Conservation (phyloP, 2,329 filamentous ascomycete genomes). For the Stenocarpella maydis region DNA sequence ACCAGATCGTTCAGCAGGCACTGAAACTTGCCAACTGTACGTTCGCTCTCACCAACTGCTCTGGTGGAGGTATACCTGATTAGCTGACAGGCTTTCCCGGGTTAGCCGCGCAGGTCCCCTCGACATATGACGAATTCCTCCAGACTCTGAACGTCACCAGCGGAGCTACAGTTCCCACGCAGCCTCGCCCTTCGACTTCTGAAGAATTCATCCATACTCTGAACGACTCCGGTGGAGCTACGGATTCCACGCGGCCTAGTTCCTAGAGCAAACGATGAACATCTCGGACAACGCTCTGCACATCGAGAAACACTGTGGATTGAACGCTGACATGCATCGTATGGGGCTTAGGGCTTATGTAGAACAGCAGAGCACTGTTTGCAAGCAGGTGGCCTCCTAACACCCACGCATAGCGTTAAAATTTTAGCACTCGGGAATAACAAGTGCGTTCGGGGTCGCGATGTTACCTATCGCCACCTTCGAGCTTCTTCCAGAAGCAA, state of each 20-base stretch:
- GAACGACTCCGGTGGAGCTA: no score
- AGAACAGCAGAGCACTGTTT: background rate
- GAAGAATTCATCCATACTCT: no score
- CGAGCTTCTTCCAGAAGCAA: background rate
- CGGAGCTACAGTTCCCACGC: no score
- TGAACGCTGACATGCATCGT: background rate
- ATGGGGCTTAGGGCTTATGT: background rate
- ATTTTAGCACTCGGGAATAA: conserved; percentile 41
- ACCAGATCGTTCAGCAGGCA: background rate
- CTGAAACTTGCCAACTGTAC: background rate
- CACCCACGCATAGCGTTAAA: conserved; percentile 53
- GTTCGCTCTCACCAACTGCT: background rate
- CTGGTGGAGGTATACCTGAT: background rate
- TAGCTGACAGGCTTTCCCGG: background rate
- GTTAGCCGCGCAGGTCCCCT: background rate
- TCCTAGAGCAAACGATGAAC: background rate
- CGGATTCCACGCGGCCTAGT: no score
- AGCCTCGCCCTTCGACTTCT: no score
- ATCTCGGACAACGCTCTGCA: background rate
- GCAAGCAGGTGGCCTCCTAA: background rate
- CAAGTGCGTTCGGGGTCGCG: background rate
- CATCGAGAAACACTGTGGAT: no score
- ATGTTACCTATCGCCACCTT: background rate
- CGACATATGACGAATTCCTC: no score
- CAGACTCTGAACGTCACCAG: no score